Base-by-base conservation (phyloP, 495 filamentous ascomycete genomes). In the Trichocladium uniseriatum region DNA sequence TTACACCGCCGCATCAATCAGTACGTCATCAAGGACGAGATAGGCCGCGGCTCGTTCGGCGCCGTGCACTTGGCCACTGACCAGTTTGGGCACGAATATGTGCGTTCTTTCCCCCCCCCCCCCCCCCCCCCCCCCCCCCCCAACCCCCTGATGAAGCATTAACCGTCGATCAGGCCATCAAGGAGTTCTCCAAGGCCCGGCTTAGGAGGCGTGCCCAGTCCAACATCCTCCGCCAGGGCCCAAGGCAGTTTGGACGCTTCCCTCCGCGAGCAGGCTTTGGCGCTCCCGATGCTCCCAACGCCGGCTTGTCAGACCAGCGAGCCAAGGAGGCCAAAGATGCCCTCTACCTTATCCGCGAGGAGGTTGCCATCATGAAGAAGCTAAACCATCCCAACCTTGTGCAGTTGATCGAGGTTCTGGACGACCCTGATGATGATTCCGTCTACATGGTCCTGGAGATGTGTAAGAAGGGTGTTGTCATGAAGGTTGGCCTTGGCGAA, bases 321-420 rank as follows among this genome's bases (percentile, higher is more conserved):
- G 67, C 68, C 22, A 69, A 75, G 31, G 82, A 81, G 48, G 75
- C 73, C n/a, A 79, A 81, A 40, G 91, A 95, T 59, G 77, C 90
- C 2, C 72, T 97, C 2, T 85, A 82, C 62, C 72, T 97, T 38
- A 98, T 98, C 62, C 87, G 86, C 51, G 87, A 95, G 66, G 92
- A 98, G 63, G 94, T 98, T 56, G 92, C 92, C 20, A 94, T 98
- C 61, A 96, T 98, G 87, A 98, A 98, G 72, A 97, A 98, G 65
- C 75, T 98, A 40, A 81, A 96, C 61, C 92, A 98, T 55, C 80
- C 78, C 35, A 98, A 98, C 63, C 70, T 98, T 34, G 90, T 95
- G n/a, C 82, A 83, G 27, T 70, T 98, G 27, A 84, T 92, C 53
- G 92, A 98, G 64, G 92, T 98, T 0, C 68, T 98, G 28, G 92